Base-by-base conservation (phyloP, 176 grass and related monocot genomes). In the Eragrostis curvula region DNA sequence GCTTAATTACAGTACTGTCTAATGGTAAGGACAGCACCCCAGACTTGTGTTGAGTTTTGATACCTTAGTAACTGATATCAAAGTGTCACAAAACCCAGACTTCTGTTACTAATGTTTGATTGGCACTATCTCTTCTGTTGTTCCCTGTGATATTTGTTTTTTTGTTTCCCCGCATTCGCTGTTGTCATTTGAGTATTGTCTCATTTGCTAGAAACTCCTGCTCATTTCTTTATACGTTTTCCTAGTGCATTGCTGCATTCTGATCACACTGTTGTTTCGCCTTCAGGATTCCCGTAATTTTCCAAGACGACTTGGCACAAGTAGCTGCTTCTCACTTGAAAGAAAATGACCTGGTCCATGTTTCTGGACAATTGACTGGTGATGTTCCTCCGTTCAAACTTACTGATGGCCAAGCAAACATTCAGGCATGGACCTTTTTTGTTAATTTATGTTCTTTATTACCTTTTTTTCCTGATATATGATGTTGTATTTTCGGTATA, bases 231-330 rank as follows among this genome's bases (percentile, higher is more conserved):
- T 56, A 9, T 56, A 3, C n/a, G 20, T 75, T 71, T 69, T 27
- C 0, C 6, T 5, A 48, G 23, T 36, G 9, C 9, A n/a, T 83
- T 10, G n/a, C 66, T 66, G 21, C 48, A 58, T 49, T 64, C 51
- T 84, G 58, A 78, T 3, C 5, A 21, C 16, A 3, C 21, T 1
- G 2, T 66, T 59, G 29, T 61, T 65, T 80, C 79, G 27, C 29
- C 27, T 79, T 81, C 80, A 99, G 91, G 93, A 91, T 99, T 84
- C 93, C 93, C 30, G 68, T 96, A 58, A 91, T 96, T 24, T 99
- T 99, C 92, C 85, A 92, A 83, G 96, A 88, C 15, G 87, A 94
- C 42, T 80, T 96, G 88, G 91, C 96, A 74, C 89, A 96, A 87
- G 58, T 91, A 78, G 93, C 93, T 51, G 86, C 91, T 45, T 79